These are phyloP conservation scores for Orbilia ellipsospora DNA, from an alignment of 2,329 filamentous ascomycete species.

Conservation along the genomic window DNA sequence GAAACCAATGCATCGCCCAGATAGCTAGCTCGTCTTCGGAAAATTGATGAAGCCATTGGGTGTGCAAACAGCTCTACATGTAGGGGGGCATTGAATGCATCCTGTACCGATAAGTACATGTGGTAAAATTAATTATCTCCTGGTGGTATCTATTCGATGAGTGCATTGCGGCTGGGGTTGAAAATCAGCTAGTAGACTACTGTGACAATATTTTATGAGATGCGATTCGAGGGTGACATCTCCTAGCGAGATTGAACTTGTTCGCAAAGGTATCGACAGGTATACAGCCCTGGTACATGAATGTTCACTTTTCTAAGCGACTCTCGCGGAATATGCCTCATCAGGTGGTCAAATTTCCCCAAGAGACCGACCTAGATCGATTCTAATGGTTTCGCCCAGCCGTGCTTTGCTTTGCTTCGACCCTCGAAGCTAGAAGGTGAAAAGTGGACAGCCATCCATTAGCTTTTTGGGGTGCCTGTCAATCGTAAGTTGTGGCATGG, in stretches of 20 bases:
- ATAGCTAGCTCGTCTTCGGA: conserved; percentile 8
- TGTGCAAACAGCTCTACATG: neutral
- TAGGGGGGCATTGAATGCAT: conserved; percentile 1
- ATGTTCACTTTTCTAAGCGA: conserved; percentile 21
- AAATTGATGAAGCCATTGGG: conserved; percentile 16
- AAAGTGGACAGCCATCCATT: neutral
- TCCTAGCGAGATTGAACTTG: neutral
- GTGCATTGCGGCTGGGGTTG: too few species aligned
- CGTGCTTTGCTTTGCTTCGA: too few species aligned
- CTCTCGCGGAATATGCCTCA: conserved; percentile 43
- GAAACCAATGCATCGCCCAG: neutral
- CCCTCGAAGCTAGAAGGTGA: neutral
- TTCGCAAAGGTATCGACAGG: conserved; percentile 9
- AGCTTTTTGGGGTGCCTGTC: conserved; percentile 36
- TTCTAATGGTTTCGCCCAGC: neutral
- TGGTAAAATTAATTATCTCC: neutral
- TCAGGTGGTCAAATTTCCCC: conserved; percentile 20
- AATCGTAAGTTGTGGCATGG: conserved; percentile 25
- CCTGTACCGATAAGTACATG: conserved; percentile 5
- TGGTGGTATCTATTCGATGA: too few species aligned
- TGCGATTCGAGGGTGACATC: neutral
- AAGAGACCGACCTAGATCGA: conserved; percentile 31
- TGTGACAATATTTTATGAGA: too few species aligned
- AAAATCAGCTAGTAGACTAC: too few species aligned
- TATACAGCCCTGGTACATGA: neutral